Percentiles rank a stretch among this genome's conserved stretches.
phyloP scores from a whole-genome alignment of 2,329 filamentous ascomycete genomes.

The Aureobasidium subglaciale region DNA sequence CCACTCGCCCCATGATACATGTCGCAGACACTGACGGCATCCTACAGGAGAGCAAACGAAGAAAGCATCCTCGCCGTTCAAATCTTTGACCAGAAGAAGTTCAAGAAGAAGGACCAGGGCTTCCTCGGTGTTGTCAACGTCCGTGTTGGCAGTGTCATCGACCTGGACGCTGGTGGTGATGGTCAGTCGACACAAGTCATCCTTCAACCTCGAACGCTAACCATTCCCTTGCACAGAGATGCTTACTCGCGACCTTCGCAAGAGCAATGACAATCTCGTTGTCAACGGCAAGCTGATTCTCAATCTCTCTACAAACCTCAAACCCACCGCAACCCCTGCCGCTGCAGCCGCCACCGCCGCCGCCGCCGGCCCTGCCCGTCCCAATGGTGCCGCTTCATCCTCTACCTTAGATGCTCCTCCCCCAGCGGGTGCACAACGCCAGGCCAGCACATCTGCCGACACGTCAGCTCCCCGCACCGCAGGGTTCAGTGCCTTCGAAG shows the following conservation, averaged over 20 bases:
- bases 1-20: neutral
- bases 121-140: slow-evolving; percentile 98
- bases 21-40: slow-evolving; percentile 7
- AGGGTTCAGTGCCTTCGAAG: slow-evolving; percentile 86
- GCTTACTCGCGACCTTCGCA: slow-evolving; percentile 94
- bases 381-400: slow-evolving; percentile 19
- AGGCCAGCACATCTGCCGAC: slow-evolving; percentile 16
- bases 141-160: slow-evolving; percentile 87
- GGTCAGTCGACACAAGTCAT: slow-evolving; percentile 56
- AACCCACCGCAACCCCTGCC: slow-evolving; percentile 52
- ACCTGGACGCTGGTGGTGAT: slow-evolving; percentile 81
- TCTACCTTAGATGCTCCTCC: slow-evolving; percentile 20
- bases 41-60: slow-evolving; percentile 72
- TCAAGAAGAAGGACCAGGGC: slow-evolving; percentile 99
- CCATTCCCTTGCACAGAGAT: no score
- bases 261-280: slow-evolving; percentile 94
- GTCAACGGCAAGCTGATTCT: slow-evolving; percentile 97
- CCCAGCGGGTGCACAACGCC: slow-evolving; percentile 29
- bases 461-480: slow-evolving; percentile 30
- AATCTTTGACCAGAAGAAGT: slow-evolving; percentile 99
- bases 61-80: slow-evolving; percentile 96
- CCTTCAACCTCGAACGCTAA: no score
- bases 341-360: no score
- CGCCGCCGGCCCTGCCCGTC: slow-evolving; percentile 26
- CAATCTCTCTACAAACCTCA: slow-evolving; percentile 87